Evolutionary conservation across 306 rosid species (phyloP).

Genomic region (Quercus parvula): DNA sequence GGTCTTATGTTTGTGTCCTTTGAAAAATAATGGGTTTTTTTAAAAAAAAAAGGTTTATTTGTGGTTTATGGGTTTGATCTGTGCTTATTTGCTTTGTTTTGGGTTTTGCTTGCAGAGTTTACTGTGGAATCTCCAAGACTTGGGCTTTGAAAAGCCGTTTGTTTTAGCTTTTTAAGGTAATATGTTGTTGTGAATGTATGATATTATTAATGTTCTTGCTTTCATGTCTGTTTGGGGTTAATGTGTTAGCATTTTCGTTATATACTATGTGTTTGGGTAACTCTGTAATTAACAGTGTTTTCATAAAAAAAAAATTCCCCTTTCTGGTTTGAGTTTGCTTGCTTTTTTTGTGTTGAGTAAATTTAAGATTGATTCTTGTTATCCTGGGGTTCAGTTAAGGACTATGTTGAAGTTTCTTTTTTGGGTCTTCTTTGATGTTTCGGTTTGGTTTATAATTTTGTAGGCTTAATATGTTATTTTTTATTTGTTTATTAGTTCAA

Average conservation of each 20-base stretch:
- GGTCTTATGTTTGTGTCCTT: neutral
- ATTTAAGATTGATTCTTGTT: slow-evolving; percentile 10
- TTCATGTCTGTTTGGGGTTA: neutral
- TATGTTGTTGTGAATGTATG: neutral
- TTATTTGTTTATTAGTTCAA: neutral
- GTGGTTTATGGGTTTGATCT: neutral
- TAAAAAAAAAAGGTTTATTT: neutral
- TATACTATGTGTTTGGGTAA: too few relatives aligned
- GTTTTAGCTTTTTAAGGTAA: neutral
- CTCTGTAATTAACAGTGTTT: too few relatives aligned
- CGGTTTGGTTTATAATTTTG: neutral
- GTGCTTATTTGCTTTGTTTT: neutral
- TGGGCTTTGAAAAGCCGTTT: neutral
- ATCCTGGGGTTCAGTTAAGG: neutral
- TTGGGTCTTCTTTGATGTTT: neutral
- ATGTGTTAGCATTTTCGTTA: neutral
- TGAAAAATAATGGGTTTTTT: too few relatives aligned
- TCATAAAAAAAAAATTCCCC: too few relatives aligned
- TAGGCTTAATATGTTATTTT: neutral
- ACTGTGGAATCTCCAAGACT: neutral
- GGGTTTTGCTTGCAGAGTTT: neutral
- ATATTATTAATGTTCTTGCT: neutral
- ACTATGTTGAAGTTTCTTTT: neutral
- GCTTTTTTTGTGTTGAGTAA: neutral
- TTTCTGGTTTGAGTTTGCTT: too few relatives aligned